A percentile compares a stretch with the other conserved stretches of the same genome.
Evolutionary conservation across 2,329 filamentous ascomycete species (phyloP).

Genomic region (Dactylellina cionopaga): DNA sequence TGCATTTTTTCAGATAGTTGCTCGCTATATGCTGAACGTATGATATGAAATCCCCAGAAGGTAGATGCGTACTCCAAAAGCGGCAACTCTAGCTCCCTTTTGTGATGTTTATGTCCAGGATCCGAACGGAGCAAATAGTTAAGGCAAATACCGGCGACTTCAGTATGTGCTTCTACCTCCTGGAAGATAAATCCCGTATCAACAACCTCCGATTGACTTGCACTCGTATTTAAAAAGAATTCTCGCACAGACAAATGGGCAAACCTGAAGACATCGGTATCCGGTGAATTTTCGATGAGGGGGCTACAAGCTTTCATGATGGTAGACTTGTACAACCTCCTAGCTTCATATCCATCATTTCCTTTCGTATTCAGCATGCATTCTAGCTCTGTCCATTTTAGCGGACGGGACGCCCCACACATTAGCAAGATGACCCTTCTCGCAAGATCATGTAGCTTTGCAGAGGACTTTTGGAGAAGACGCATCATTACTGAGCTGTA

Average conservation of each 20-base stretch:
- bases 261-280: slow-evolving; percentile 20
- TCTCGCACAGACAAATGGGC: slow-evolving; percentile 26
- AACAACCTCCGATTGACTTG: neutral
- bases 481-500: slow-evolving; percentile 14
- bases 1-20: slow-evolving; percentile 26
- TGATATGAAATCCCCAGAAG: slow-evolving; percentile 31
- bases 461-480: neutral
- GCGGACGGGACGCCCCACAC: slow-evolving; percentile 26
- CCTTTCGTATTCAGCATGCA: slow-evolving; percentile 26
- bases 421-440: slow-evolving; percentile 25
- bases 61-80: slow-evolving; percentile 25
- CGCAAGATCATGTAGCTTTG: neutral
- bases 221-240: slow-evolving; percentile 19
- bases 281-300: slow-evolving; percentile 19
- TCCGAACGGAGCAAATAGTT: slow-evolving; percentile 21
- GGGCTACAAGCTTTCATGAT: slow-evolving; percentile 22
- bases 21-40: slow-evolving; percentile 9
- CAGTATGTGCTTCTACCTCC: slow-evolving; percentile 20
- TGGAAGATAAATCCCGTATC: slow-evolving; percentile 1
- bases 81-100: neutral
- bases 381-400: slow-evolving; percentile 22
- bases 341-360: neutral
- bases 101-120: neutral
- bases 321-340: slow-evolving; percentile 4
- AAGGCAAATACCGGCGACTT: slow-evolving; percentile 18